Evolutionary conservation across 169 alveolate genomes (phyloP).

Genomic region (Plasmodium knowlesi): DNA sequence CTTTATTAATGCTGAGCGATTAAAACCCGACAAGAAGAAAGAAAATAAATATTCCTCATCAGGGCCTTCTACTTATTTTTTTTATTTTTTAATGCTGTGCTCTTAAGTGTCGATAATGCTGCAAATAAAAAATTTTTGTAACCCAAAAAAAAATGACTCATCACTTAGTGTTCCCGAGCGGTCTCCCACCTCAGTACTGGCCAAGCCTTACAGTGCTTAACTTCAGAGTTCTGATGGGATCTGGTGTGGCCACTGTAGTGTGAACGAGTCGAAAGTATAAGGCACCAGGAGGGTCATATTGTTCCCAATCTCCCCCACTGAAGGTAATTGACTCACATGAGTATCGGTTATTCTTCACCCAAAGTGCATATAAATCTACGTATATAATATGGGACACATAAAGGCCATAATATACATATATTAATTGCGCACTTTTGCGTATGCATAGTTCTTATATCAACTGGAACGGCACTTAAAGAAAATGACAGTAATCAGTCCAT

Average conservation of each 20-base stretch:
- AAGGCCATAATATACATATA: background rate
- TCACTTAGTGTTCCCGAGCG: constrained; percentile 88
- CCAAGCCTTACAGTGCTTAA: constrained; percentile 92
- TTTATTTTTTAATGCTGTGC: background rate
- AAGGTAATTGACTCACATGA: background rate
- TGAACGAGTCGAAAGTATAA: constrained; percentile 75
- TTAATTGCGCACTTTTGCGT: background rate
- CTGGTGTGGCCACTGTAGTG: constrained; percentile 93
- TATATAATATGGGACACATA: background rate
- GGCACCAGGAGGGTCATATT: background rate
- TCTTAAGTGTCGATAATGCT: background rate
- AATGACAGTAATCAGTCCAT: background rate
- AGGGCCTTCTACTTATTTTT: background rate
- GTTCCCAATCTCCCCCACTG: background rate
- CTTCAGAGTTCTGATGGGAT: constrained; percentile 95
- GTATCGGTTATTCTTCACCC: background rate
- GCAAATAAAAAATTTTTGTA: background rate
- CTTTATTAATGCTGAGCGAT: too few species aligned
- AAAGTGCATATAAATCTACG: background rate
- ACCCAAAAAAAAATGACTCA: constrained; percentile 51
- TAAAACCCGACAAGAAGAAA: background rate
- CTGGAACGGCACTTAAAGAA: background rate
- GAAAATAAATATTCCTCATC: too few species aligned
- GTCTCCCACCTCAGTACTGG: constrained; percentile 94
- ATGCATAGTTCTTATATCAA: background rate